phyloP scores from a whole-genome alignment of 192 early-diverging fungal genomes.

The Linnemannia exigua region DNA sequence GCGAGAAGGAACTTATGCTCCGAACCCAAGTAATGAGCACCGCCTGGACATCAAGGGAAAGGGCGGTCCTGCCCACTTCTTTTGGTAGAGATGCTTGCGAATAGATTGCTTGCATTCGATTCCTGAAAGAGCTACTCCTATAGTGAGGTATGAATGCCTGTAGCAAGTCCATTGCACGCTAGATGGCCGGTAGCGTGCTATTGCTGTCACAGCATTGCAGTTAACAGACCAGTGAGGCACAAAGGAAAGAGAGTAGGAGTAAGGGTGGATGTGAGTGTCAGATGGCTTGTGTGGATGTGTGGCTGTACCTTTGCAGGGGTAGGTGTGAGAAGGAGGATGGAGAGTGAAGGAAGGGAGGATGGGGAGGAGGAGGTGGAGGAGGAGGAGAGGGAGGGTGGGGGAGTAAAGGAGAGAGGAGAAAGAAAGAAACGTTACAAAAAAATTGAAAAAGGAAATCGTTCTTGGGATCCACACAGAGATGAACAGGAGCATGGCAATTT shows the following conservation, averaged over 20 bases:
- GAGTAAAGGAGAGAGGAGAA: neutral
- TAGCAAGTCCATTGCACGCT: neutral
- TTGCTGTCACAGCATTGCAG: neutral
- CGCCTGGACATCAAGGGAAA: neutral
- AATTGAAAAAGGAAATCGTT: too few species aligned
- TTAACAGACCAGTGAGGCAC: neutral
- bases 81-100: neutral
- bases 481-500: too few species aligned
- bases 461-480: too few species aligned
- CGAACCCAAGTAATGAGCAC: neutral
- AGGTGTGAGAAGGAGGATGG: neutral
- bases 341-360: neutral
- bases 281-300: neutral
- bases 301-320: neutral
- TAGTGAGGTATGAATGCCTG: neutral
- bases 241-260: neutral
- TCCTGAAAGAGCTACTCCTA: neutral
- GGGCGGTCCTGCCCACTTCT: neutral
- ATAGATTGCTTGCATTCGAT: neutral
- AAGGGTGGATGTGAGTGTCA: neutral
- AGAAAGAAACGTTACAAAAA: neutral
- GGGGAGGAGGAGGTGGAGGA: neutral
- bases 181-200: neutral
- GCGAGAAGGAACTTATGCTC: neutral
- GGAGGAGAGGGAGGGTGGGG: conserved; percentile 12